Conservation (phyloP, 352 stramenopile species). For the Phytophthora syringae region DNA sequence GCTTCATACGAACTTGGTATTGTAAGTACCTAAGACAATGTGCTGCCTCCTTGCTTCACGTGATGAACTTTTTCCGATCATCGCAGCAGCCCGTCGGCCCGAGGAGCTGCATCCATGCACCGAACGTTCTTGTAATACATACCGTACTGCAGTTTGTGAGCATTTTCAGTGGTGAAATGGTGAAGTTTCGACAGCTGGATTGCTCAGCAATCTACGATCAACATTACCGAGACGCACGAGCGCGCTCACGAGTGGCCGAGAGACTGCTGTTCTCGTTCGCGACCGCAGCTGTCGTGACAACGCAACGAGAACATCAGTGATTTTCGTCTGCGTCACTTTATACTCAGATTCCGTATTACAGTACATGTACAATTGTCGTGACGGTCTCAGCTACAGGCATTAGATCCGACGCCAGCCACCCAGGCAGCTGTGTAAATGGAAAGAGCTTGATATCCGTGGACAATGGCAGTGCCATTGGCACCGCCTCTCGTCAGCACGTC, state of each 20-base stretch:
- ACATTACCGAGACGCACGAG: background rate
- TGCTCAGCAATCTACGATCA: background rate
- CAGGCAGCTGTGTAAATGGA: background rate
- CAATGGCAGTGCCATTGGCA: too few species aligned
- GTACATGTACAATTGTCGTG: background rate
- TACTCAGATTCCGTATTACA: too few species aligned
- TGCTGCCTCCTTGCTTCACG: too few species aligned
- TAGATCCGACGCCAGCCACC: too few species aligned
- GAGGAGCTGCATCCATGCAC: too few species aligned
- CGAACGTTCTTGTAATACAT: too few species aligned
- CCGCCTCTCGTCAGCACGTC: background rate
- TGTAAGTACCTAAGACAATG: too few species aligned
- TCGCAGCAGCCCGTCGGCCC: too few species aligned
- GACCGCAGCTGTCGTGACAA: conserved; percentile 1
- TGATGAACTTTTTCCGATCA: too few species aligned
- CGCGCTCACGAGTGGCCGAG: background rate
- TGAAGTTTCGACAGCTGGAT: background rate
- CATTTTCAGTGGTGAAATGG: background rate
- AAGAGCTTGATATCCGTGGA: background rate
- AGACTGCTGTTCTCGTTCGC: background rate
- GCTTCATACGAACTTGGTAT: too few species aligned
- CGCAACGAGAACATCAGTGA: too few species aligned
- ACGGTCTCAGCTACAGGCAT: background rate
- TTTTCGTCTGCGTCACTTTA: conserved; percentile 1
- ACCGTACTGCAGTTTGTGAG: too few species aligned